Evolutionary conservation across 345 rosid species (phyloP), one percentile per base, ranked within the genome.

Genomic region (Sisymbrium altissimum): DNA sequence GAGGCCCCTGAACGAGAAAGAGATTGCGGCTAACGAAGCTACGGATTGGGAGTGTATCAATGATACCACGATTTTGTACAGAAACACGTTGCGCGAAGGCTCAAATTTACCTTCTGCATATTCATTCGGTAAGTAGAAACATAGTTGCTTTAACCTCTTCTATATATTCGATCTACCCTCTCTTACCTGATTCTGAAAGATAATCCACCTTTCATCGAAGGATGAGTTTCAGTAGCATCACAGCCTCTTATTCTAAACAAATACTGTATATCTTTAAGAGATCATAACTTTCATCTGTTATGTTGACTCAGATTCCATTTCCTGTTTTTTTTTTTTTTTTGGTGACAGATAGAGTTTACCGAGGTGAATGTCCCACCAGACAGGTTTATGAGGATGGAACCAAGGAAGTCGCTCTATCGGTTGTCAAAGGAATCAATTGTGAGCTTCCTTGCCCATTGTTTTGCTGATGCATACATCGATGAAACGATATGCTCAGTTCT

Each of bases 31-130:
- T 39, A 82, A 81, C 64, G 99, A 95, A 85, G 86, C 78, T 58
- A 87, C 89, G 0, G 99, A 95, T 75, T 95, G 99, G 99, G 99
- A 95, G 74, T 95, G 99, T 80, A 86, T 95, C 86, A 95, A 86
- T 68, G 87, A 87, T 29, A 83, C 86, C 43, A 84, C 98, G 68
- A 64, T 92, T 72, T 80, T 95, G 77, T 95, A 95, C 75, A 81
- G 98, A 61, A 95, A 95, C 83, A 90, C 91, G 40, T 93, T 95
- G 57, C 87, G 98, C 25, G 98, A 95, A 83, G 96, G 97, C 62
- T 95, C 93, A 18, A 85, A 92, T 13, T 87, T 85, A 75, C 98
- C 99, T 6, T 85, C 89, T 70, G 83, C 91, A 38, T 90, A 86
- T 76, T 54, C 88, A 44, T 95, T 95, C 79, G 99, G 99, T 95